Base-by-base conservation (phyloP, 179 eudicot species). In the Spinacia oleracea region DNA sequence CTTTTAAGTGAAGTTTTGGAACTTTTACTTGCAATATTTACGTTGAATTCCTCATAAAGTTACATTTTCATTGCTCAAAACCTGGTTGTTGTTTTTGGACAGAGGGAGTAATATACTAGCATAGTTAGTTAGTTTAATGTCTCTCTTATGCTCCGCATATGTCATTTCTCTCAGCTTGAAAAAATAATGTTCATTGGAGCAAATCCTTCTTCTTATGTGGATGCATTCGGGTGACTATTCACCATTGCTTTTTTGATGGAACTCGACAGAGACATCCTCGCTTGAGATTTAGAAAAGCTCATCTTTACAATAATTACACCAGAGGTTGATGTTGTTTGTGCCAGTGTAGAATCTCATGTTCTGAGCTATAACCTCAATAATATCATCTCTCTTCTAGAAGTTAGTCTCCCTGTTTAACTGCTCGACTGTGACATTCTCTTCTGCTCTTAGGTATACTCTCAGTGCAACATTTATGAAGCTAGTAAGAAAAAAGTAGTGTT, bases 191-290 rank as follows among this genome's bases (percentile, higher is more conserved):
- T 92, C 43, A 91, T 94, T 56, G 97, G 98, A 73, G 93, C 90
- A 42, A 96, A 92, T 70, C 87, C 97, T 11, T 85, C 97, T 58
- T 88, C 92, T 73, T 83, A 83, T 55, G 89, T 76, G 86, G 98
- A 85, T 89, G 93, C 83, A 93, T 93, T 11, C 82, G 92, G 20
- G 88, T 93, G 78, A 93, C 98, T 27, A 88, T 93, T 85, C 98
- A 93, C 83, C 98, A 92, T 83, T 93, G 98, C 76, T 90, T 93
- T 65, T 93, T 94, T 79, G 89, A 94, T 78, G 97, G 96, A 21
- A 90, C 98, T 4, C 84, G 89, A 38, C 98, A 94, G 80, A 85
- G 98, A 66, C 98, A 94, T 25, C 97, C 97, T 71, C 96, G 97
- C 71, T 89, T 92, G 70, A 86, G 97, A 81, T 94, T 84, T 71